Evolutionary conservation across 805 yeast species (phyloP).

Genomic region (Lipomyces sp.): DNA sequence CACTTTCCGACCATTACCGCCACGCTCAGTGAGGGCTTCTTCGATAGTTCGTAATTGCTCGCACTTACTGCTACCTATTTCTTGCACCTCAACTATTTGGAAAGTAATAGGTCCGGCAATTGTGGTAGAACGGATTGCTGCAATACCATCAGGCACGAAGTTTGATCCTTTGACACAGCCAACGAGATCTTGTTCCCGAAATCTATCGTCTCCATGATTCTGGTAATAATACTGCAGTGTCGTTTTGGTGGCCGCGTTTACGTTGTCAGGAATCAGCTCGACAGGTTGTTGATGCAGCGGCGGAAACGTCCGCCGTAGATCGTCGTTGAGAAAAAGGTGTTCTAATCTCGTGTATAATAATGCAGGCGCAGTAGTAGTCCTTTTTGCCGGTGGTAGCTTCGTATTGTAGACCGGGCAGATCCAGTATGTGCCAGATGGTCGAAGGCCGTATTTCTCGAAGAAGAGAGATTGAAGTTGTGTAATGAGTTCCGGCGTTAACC

Average conservation of each 20-base stretch:
- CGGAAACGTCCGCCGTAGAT: conserved; percentile 16
- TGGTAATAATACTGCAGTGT: conserved; percentile 10
- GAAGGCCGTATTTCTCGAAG: conserved; percentile 18
- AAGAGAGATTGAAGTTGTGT: conserved; percentile 7
- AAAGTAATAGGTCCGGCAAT: conserved; percentile 25
- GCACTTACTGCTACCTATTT: conserved; percentile 25
- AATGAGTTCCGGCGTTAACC: conserved; percentile 1
- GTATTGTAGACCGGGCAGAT: conserved; percentile 12
- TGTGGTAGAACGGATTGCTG: conserved; percentile 5
- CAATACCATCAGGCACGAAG: conserved; percentile 14
- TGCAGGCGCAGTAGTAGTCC: background rate
- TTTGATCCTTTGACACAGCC: conserved; percentile 13
- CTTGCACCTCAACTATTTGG: conserved; percentile 30
- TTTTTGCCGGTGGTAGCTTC: background rate
- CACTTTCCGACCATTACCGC: conserved; percentile 12
- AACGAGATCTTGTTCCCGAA: conserved; percentile 11
- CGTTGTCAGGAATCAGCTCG: background rate
- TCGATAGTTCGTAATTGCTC: conserved; percentile 28
- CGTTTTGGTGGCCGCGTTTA: background rate
- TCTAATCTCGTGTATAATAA: conserved; percentile 13
- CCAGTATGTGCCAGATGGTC: conserved; percentile 17
- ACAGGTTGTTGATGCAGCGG: conserved; percentile 1
- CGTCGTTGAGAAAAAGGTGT: conserved; percentile 19
- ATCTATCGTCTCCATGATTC: background rate
- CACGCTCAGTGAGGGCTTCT: conserved; percentile 19